phyloP scores from a whole-genome alignment of 805 yeast genomes.

The Ogataea pignaliae region DNA sequence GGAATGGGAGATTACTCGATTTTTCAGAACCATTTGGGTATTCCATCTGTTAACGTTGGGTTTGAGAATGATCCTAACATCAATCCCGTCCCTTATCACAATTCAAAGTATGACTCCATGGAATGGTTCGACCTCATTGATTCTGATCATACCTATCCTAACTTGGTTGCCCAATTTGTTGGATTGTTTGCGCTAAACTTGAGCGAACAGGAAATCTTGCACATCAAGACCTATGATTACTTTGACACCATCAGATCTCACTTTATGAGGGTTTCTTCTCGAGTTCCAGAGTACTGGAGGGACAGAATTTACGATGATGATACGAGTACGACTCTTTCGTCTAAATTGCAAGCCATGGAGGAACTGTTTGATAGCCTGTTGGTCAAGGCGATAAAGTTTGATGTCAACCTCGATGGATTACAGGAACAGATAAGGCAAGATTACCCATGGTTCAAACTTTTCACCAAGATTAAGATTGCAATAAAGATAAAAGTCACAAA shows the following conservation, averaged over 20 bases:
- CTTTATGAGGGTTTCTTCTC: constrained; percentile 25
- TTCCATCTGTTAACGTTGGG: constrained; percentile 55
- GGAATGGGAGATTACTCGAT: constrained; percentile 50
- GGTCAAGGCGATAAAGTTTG: constrained; percentile 15
- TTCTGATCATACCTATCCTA: constrained; percentile 49
- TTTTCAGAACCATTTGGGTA: constrained; percentile 63
- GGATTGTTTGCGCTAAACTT: constrained; percentile 52
- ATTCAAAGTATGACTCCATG: constrained; percentile 56
- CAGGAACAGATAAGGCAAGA: constrained; percentile 54
- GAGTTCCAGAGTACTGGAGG: constrained; percentile 31
- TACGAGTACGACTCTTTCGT: constrained; percentile 21
- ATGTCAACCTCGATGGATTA: constrained; percentile 27
- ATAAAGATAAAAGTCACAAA: constrained; percentile 54
- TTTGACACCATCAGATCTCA: constrained; percentile 36
- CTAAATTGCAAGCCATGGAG: constrained; percentile 7
- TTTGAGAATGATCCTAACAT: constrained; percentile 30
- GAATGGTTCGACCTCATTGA: constrained; percentile 48
- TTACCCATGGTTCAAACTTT: constrained; percentile 72
- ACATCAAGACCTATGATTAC: constrained; percentile 44
- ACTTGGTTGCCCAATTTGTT: constrained; percentile 52
- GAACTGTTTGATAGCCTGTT: constrained; percentile 7
- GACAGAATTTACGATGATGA: constrained; percentile 13
- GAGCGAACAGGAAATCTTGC: constrained; percentile 54
- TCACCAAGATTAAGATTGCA: constrained; percentile 54
- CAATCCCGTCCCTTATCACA: constrained; percentile 53